Evolutionary conservation across 768 basidiomycete genomes (phyloP), one percentile per base, ranked within the genome.

Genomic region (Suillus placidus): DNA sequence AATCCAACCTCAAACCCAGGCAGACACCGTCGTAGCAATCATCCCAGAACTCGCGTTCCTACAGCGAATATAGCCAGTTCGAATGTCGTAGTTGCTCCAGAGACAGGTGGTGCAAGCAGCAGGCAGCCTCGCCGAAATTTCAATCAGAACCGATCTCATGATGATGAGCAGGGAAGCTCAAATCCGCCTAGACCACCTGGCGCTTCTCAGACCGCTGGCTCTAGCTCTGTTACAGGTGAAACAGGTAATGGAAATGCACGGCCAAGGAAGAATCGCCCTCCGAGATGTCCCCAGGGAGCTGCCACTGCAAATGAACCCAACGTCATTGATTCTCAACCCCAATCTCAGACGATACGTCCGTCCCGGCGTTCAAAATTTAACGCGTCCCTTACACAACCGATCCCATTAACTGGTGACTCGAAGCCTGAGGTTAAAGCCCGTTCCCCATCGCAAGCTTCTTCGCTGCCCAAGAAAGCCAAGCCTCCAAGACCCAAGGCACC

Each of bases 361-460:
- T 68, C 69, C 20, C 82, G 81, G 34, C 76, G 77, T 18, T 73
- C 72, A 4, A 78, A 70, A 64, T 83, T 83, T 65, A 78, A 73
- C 47, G 69, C 79, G 10, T 73, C 72, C 5, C 74, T 83, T 40
- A 79, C 81, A 6, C 71, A 74, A 18, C 16, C 69, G 1, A 20
- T 57, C 18, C 26, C 16, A 7, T 32, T 32, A 13, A 18, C 18
- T 32, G 0, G 26, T 13, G 58, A 60, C 30, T 30, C 40, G 13
- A 30, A 60, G 18, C 16, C 12, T 60, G 52, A 66, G 9, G 6
- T 57, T 1, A 66, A 54, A 47, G 56, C 61, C 26, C 10, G 42
- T 34, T 38, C 65, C 30, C n/a, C 62, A 20, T 23, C 20, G 14
- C 45, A 60, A 3, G 42, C 67, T 0, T 66, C 68, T 6, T 60